Percentiles rank a stretch among this genome's conserved stretches.
These are phyloP conservation scores for Purshia tridentata DNA, from an alignment of 306 rosid genomes.

Conservation along the genomic window DNA sequence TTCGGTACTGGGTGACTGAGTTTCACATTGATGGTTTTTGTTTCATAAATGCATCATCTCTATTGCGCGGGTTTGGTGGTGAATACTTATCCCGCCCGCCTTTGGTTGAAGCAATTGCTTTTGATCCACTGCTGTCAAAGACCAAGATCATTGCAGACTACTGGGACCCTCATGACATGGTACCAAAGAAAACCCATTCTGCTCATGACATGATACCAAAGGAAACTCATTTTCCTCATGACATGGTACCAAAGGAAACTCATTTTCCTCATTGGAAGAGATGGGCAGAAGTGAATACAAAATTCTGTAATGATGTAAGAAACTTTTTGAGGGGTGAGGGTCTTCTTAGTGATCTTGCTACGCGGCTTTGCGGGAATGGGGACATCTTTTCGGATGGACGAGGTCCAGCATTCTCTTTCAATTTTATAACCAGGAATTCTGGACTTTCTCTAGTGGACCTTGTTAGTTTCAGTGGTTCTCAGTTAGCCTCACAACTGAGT, in stretches of 20 bases:
- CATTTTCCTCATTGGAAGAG: conserved; percentile 94
- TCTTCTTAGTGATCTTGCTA: conserved; percentile 75
- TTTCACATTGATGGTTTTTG: conserved; percentile 91
- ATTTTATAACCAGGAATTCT: conserved; percentile 53
- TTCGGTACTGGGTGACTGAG: conserved; percentile 82
- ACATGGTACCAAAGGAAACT: conserved; percentile 34
- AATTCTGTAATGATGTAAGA: conserved; percentile 59
- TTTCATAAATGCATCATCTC: conserved; percentile 74
- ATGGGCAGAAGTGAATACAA: conserved; percentile 89
- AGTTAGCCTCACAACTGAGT: conserved; percentile 57
- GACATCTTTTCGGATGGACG: conserved; percentile 69
- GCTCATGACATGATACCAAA: conserved; percentile 52
- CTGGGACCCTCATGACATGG: conserved; percentile 62
- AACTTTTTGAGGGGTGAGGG: conserved; percentile 71
- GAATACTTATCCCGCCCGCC: conserved; percentile 79
- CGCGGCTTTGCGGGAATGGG: conserved; percentile 92
- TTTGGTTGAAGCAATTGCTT: conserved; percentile 77
- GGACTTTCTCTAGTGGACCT: conserved; percentile 84
- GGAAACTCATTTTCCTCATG: conserved; percentile 69
- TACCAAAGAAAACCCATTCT: conserved; percentile 47
- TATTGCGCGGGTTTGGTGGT: conserved; percentile 62
- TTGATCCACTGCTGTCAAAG: conserved; percentile 75
- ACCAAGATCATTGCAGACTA: conserved; percentile 80
- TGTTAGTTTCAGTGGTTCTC: conserved; percentile 69
- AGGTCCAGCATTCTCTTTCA: conserved; percentile 87